Percentiles rank a stretch among this genome's conserved stretches.
phyloP scores from a whole-genome alignment of 305 asterid species.

The Fraxinus latifolia region DNA sequence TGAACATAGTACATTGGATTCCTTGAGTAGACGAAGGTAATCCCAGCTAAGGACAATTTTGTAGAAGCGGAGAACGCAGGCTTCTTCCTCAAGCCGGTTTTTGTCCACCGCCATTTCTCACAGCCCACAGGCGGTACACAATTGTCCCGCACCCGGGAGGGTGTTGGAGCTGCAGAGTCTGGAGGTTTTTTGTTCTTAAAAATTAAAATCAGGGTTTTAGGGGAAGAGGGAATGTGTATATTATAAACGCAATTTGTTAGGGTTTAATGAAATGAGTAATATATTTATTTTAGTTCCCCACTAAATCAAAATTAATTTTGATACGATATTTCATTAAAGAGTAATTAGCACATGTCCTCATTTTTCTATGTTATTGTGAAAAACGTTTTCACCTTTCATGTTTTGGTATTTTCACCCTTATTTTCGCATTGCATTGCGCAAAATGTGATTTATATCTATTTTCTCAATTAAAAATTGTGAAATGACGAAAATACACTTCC shows the following conservation, averaged over 20 bases:
- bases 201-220: not conserved
- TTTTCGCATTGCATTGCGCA: too few species aligned
- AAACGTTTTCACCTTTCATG: too few species aligned
- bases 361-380: too few species aligned
- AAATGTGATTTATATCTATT: too few species aligned
- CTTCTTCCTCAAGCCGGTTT: constrained; percentile 59
- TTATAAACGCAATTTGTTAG: not conserved
- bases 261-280: not conserved
- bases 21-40: constrained; percentile 57
- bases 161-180: not conserved
- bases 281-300: not conserved
- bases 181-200: not conserved
- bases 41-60: constrained; percentile 87
- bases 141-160: not conserved
- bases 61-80: constrained; percentile 61
- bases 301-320: not conserved
- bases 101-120: constrained; percentile 61
- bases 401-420: too few species aligned
- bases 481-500: too few species aligned
- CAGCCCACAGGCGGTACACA: constrained; percentile 13
- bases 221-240: not conserved
- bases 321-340: too few species aligned
- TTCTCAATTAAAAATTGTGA: too few species aligned
- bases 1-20: constrained; percentile 43
- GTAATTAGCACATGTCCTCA: too few species aligned